phyloP scores from a whole-genome alignment of 495 filamentous ascomycete genomes.

The Hypoxylon subgilvum region DNA sequence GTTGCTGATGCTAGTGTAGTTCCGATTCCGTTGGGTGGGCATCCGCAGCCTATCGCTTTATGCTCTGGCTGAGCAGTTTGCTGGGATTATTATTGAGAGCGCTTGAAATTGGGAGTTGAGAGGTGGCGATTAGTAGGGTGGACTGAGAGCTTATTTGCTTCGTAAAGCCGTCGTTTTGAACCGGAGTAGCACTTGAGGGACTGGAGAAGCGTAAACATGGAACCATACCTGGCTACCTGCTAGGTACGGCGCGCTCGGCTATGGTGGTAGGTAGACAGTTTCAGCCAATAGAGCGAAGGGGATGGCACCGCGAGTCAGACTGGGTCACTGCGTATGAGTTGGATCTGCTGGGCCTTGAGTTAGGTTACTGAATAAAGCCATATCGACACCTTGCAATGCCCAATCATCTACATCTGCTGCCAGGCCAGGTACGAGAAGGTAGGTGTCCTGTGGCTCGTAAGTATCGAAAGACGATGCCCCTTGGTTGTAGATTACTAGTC shows the following conservation, averaged over 20 bases:
- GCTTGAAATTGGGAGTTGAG: too few relatives aligned
- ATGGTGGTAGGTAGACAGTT: too few relatives aligned
- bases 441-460: background rate
- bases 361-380: constrained; percentile 49
- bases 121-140: too few relatives aligned
- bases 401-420: constrained; percentile 41
- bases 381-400: constrained; percentile 50
- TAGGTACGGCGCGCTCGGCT: too few relatives aligned
- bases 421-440: constrained; percentile 34
- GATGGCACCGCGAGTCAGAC: too few relatives aligned
- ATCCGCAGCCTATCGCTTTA: constrained; percentile 28
- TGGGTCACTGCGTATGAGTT: background rate
- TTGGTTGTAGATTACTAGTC: background rate
- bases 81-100: constrained; percentile 18
- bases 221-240: too few relatives aligned
- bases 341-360: constrained; percentile 17
- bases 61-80: constrained; percentile 27
- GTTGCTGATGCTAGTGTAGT: constrained; percentile 65
- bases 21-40: constrained; percentile 39
- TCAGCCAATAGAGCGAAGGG: too few relatives aligned
- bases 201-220: too few relatives aligned
- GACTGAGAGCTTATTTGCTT: too few relatives aligned
- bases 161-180: too few relatives aligned
- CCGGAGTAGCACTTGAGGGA: too few relatives aligned
- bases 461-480: background rate